A percentile compares a stretch with the other conserved stretches of the same genome.
phyloP scores from a whole-genome alignment of 2,329 filamentous ascomycete species.

The Hymenoscyphus occultus region DNA sequence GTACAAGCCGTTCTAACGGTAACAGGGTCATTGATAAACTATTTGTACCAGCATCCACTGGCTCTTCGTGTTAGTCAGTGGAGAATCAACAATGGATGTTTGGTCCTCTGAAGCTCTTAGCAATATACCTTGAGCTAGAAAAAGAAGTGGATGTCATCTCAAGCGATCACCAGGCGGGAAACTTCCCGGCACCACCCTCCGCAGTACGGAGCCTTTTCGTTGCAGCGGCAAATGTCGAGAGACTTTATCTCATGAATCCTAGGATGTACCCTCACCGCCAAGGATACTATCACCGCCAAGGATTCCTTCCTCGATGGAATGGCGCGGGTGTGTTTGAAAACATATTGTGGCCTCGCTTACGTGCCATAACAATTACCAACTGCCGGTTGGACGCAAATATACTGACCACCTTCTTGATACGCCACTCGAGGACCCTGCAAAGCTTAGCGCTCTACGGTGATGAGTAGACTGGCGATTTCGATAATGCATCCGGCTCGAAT shows the following conservation, averaged over 20 bases:
- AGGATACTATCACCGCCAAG: neutral
- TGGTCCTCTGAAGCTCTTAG: neutral
- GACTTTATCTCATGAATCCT: no score
- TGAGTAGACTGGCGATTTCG: neutral
- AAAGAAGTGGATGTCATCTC: neutral
- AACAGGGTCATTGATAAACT: neutral
- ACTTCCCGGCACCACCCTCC: neutral
- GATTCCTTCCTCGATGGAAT: neutral
- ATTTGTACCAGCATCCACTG: neutral
- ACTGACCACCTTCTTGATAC: neutral
- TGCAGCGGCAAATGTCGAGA: neutral
- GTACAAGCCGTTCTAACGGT: neutral
- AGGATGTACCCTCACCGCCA: neutral
- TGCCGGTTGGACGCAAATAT: neutral
- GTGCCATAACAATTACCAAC: neutral
- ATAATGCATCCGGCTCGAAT: neutral
- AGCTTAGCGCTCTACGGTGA: neutral
- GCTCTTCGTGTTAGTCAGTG: neutral
- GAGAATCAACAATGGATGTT: neutral
- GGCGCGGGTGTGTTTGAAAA: neutral
- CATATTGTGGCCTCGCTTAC: neutral
- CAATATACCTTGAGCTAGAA: neutral
- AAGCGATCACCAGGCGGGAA: neutral
- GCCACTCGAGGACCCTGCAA: neutral
- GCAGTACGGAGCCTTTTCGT: neutral